Evolutionary conservation across 2,329 filamentous ascomycete species (phyloP), one percentile per base, ranked within the genome.

Genomic region (Cercospora sp.): DNA sequence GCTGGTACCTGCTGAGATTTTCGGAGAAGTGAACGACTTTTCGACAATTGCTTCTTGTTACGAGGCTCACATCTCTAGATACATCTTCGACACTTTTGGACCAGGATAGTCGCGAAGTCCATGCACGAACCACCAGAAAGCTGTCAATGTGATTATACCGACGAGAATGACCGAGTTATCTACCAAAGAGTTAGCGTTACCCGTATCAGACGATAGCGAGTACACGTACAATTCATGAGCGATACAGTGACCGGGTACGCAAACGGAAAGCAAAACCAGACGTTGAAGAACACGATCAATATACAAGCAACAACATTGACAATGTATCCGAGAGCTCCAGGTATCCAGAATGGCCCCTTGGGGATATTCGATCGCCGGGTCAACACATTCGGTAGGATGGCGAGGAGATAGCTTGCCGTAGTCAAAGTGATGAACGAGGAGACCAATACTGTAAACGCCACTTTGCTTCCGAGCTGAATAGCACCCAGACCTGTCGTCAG

Each of bases 91-190:
- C 23, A 86, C 78, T 71, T 84, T 84, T 2, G 85, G 85, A 0
- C 84, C 83, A 0, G 83, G 82, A 68, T 87, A 87, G 68, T 85
- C 80, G 48, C 75, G 75, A 20, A 75, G 72, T 3, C 82, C 85
- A 66, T 86, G 82, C 2, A 83, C 62, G 5, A 83, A 66, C 84
- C 85, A 87, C 84, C 85, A 86, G 3, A 82, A 66, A 0, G 77
- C 77, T 0, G 84, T 85, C 5, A 87, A 66, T 0, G 77, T 70
- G n/a, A 86, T 71, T 55, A 82, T 79, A 23, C 86, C 83, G 18
- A 82, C 82, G 23, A 87, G 75, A 65, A 87, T 85, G 3, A 87
- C 85, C 68, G 82, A 84, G 74, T 86, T 87, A 81, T 66, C 80
- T 75, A 82, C 80, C 10, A 84, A 82, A 58, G 84, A 70, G 2